Evolutionary conservation across 2,329 filamentous ascomycete species (phyloP), one percentile per base, ranked within the genome.

Genomic region (Ophiostoma sp.): DNA sequence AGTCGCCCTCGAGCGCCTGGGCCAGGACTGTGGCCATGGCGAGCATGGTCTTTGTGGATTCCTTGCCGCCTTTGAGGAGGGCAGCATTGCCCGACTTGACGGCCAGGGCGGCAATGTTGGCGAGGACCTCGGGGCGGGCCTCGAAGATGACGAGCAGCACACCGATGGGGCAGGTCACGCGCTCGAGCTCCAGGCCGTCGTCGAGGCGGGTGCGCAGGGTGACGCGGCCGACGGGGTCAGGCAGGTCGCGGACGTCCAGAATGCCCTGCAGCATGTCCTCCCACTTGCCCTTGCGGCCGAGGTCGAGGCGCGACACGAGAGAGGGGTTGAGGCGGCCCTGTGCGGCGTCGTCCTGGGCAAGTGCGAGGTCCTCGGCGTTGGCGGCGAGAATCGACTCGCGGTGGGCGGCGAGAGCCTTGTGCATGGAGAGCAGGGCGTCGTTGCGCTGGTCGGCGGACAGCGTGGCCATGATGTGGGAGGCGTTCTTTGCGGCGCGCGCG

Each of bases 101-200:
- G 49, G 95, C 93, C 38, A 99, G 84, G 4, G 93, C 92, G 71
- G 95, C 93, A 75, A 99, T 98, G 78, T 99, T 99, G 76, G 94
- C 95, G 76, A 99, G 97, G 72, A 99, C 95, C 80, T 99, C 95
- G 6, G 95, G 95, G 7, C 95, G 90, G 47, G 95, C 95, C 80
- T 99, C 95, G 76, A 99, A 99, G 76, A 99, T 98, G 79, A 99
- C 95, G 73, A 99, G 85, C 58, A 99, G 86, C n/a, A 98, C 93
- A 70, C 95, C 95, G 73, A 99, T 98, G 5, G 95, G 95, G 76
- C 92, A 97, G 55, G 92, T 93, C 64, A 97, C 90, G 71, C 93
- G 88, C 76, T 97, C 92, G 70, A 99, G 84, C 66, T 89, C 84
- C 67, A 99, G 84, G 67, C 89, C 90, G 73, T 97, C 90, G 77